These are phyloP conservation scores for Penicillium macrosclerotiorum DNA, from an alignment of 495 filamentous ascomycete genomes.

Conservation along the genomic window DNA sequence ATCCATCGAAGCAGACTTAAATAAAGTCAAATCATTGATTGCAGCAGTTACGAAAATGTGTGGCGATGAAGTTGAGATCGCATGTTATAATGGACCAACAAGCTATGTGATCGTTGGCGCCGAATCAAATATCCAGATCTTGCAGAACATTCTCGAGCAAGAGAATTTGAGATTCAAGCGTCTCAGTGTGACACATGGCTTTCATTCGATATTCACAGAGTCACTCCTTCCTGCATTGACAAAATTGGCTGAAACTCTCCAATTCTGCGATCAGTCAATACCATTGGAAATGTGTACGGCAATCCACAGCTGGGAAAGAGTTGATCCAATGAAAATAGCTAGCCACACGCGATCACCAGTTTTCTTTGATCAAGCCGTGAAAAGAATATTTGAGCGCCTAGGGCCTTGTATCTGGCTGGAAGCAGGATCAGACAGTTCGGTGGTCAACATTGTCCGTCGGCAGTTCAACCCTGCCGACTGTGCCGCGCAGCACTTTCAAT, in stretches of 20 bases:
- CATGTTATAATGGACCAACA: constrained; percentile 46
- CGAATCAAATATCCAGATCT: not conserved
- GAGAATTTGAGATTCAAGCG: constrained; percentile 27
- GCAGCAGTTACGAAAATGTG: too few species aligned
- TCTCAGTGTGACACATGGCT: constrained; percentile 46
- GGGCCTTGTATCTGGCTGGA: constrained; percentile 35
- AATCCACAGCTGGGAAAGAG: constrained; percentile 3
- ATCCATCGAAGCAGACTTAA: constrained; percentile 42
- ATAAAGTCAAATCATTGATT: too few species aligned
- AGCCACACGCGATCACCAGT: constrained; percentile 39
- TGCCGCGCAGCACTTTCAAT: too few species aligned
- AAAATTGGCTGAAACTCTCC: constrained; percentile 21
- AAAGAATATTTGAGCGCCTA: constrained; percentile 20
- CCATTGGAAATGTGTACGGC: constrained; percentile 26
- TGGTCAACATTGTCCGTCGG: too few species aligned
- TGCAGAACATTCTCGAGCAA: not conserved
- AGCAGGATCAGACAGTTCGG: too few species aligned
- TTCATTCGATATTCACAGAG: constrained; percentile 48
- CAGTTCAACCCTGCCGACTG: too few species aligned
- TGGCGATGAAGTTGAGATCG: too few species aligned
- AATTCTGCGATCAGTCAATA: constrained; percentile 27
- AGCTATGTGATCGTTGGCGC: constrained; percentile 29
- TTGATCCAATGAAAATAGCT: constrained; percentile 16
- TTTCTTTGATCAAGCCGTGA: constrained; percentile 39
- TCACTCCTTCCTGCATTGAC: constrained; percentile 27